These are phyloP conservation scores for Termitomyces sp. DNA, from an alignment of 768 basidiomycete species.

Conservation along the genomic window DNA sequence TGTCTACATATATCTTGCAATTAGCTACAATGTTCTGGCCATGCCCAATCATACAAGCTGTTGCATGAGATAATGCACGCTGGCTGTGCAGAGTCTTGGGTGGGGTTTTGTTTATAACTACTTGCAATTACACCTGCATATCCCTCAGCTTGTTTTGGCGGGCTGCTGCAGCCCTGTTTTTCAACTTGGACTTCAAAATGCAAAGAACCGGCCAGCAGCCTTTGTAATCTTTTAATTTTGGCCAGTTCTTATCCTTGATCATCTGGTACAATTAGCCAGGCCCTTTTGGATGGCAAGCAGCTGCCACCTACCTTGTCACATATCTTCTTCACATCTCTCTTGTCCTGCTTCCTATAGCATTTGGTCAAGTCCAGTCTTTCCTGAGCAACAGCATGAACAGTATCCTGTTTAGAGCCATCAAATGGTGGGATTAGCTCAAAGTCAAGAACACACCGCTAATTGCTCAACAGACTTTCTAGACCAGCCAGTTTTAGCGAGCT, in stretches of 20 bases:
- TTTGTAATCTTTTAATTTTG: constrained; percentile 1
- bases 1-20: too few species aligned
- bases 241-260: constrained; percentile 5
- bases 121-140: too few species aligned
- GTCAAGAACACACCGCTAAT: background rate
- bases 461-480: background rate
- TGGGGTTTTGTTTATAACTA: too few species aligned
- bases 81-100: too few species aligned
- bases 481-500: constrained; percentile 1
- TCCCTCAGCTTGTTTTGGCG: too few species aligned
- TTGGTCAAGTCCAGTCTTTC: constrained; percentile 1
- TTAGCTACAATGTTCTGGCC: too few species aligned
- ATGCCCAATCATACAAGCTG: too few species aligned
- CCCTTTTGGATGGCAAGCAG: background rate
- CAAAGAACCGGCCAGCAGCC: background rate
- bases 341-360: constrained; percentile 1
- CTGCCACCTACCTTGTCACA: background rate
- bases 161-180: too few species aligned
- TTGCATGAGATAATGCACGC: too few species aligned
- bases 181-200: constrained; percentile 8
- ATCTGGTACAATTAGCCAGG: constrained; percentile 1
- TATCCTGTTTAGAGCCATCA: background rate
- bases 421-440: background rate
- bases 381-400: background rate
- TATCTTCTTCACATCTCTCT: background rate